Percentiles rank a stretch among this genome's conserved stretches.
Conservation (phyloP, 1,284 basidiomycete species). For the Hymenochaete sp. region DNA sequence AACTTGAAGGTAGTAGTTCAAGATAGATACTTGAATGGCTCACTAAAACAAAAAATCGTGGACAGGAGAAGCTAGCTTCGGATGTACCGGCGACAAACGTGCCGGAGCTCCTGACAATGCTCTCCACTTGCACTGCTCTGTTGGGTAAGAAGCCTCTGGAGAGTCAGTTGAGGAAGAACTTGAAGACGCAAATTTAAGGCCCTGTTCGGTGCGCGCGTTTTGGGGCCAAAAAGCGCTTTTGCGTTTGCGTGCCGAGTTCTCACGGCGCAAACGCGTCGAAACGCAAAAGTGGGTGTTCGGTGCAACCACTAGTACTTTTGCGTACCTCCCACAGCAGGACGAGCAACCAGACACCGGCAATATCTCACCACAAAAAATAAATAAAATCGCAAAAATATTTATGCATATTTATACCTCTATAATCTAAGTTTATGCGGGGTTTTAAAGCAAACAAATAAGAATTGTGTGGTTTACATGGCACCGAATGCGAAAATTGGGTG, state of each 20-base stretch:
- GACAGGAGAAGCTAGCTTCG: conserved; percentile 24
- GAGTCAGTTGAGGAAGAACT: conserved; percentile 43
- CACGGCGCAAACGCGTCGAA: no score
- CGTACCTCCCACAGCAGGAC: no score
- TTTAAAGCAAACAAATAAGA: no score
- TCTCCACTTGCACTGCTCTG: conserved; percentile 84
- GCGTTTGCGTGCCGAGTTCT: not conserved
- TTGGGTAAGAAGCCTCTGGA: conserved; percentile 61
- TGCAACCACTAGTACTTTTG: conserved; percentile 46
- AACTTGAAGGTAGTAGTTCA: conserved; percentile 56
- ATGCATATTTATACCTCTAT: no score
- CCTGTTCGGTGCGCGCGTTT: no score
- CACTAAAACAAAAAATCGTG: conserved; percentile 31
- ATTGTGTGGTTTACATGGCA: no score
- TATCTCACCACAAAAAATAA: no score
- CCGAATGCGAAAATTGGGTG: no score
- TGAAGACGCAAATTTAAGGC: conserved; percentile 46
- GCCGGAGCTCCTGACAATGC: conserved; percentile 6
- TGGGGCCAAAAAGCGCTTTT: conserved; percentile 22
- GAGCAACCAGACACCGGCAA: no score
- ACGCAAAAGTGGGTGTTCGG: no score
- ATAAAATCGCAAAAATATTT: no score
- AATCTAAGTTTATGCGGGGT: no score
- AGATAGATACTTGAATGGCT: conserved; percentile 76
- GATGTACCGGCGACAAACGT: conserved; percentile 14